These are phyloP conservation scores for Pichia sp. DNA, from an alignment of 1,139 yeast genomes.

Conservation along the genomic window DNA sequence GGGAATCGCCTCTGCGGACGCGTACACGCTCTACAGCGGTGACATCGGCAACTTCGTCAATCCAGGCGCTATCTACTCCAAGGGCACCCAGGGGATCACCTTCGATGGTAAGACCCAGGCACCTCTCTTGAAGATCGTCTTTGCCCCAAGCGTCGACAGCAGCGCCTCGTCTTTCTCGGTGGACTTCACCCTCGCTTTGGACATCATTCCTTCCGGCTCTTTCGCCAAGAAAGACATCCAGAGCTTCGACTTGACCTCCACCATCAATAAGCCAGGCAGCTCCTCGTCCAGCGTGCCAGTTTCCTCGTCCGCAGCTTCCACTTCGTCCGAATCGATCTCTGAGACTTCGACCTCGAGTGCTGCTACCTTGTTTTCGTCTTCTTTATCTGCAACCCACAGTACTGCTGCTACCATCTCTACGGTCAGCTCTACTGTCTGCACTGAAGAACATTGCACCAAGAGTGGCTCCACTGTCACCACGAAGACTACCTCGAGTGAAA, in stretches of 20 bases:
- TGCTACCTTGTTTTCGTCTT: constrained; percentile 10
- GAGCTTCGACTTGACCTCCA: constrained; percentile 5
- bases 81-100: constrained; percentile 5
- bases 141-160: constrained; percentile 4
- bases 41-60: constrained; percentile 15
- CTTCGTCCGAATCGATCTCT: constrained; percentile 8
- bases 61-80: constrained; percentile 13
- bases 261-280: constrained; percentile 10
- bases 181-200: constrained; percentile 9
- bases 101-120: constrained; percentile 18
- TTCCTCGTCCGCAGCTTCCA: constrained; percentile 10
- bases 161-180: constrained; percentile 2
- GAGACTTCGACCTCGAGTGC: constrained; percentile 7
- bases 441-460: no score
- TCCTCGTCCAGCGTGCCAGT: neutral
- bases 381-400: constrained; percentile 1
- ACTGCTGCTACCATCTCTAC: constrained; percentile 1
- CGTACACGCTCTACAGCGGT: constrained; percentile 15
- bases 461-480: neutral
- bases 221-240: constrained; percentile 14
- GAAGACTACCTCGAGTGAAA: constrained; percentile 9
- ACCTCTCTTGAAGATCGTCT: constrained; percentile 14
- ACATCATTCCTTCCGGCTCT: neutral
- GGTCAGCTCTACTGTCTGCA: no score
- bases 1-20: neutral